Evolutionary conservation across 2,329 filamentous ascomycete species (phyloP), one percentile per base, ranked within the genome.

Genomic region (Fusarium poae): DNA sequence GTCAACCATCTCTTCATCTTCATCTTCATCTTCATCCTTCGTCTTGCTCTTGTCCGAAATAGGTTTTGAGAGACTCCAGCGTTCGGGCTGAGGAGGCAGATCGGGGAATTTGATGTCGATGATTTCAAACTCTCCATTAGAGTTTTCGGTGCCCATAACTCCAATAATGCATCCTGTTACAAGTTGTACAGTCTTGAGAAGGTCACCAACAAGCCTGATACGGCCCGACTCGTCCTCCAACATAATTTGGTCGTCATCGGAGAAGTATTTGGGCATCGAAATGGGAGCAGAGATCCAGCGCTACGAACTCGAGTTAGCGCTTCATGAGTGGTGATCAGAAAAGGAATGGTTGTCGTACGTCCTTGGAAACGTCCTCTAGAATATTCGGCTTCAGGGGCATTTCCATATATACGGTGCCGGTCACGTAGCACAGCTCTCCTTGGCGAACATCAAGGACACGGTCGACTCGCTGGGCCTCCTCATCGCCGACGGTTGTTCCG

Each of bases 351-450:
- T 32, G 25, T 13, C 87, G 69, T 81, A 94, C 92, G 79, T 97
- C 95, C 80, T 97, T 97, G 40, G 92, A 91, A 42, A 99, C 92
- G 74, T 99, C 96, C 62, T 97, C 94, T 34, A 99, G 82, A 77
- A 99, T 95, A 76, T 97, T 97, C 1, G 97, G 96, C 82, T 99
- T 99, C 75, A 97, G 80, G 4, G 92, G 88, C 93, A 99, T 94
- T 68, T 98, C 93, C 91, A 98, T 97, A 79, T 97, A 99, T 32
- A 98, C 89, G 0, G 96, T 99, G 18, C 97, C 96, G 0, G 91
- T 86, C 18, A 99, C 92, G 94, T 95, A 99, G 82, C 95, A 98
- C 35, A 98, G 83, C 81, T 97, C 90, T 67, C 96, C 96, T 82
- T 98, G 96, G 64, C 95, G 89, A 52, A 99, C 96, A 80, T 99